Conservation (phyloP, 306 rosid species). For the Sophora flavescens region DNA sequence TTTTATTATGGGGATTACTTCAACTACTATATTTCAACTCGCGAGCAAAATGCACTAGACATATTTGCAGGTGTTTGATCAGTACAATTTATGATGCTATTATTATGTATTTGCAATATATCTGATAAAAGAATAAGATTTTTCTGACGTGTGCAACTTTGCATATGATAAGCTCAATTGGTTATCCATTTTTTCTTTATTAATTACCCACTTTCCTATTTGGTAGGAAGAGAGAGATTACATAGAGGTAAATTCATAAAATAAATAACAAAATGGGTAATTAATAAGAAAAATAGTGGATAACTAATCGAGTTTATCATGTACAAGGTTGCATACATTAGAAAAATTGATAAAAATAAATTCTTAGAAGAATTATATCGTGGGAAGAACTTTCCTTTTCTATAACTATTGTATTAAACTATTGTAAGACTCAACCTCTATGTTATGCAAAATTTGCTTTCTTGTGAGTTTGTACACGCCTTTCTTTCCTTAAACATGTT, state of each 20-base stretch:
- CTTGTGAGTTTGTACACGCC: no score
- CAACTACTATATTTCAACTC: constrained; percentile 48
- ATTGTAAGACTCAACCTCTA: neutral
- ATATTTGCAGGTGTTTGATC: constrained; percentile 55
- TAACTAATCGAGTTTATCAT: no score
- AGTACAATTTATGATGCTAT: neutral
- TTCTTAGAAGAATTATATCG: neutral
- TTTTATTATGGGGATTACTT: constrained; percentile 55
- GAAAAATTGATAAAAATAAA: no score
- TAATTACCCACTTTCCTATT: no score
- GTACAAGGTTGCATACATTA: no score
- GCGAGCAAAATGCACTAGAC: constrained; percentile 56
- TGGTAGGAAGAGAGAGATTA: no score
- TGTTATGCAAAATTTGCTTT: neutral
- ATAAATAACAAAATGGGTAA: no score
- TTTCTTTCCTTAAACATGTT: neutral
- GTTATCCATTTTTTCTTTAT: no score
- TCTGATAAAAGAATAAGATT: neutral
- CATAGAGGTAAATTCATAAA: no score
- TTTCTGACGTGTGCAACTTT: no score
- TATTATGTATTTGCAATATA: neutral
- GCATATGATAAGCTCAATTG: no score
- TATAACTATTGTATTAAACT: neutral
- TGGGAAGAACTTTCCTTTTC: neutral
- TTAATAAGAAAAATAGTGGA: no score